Evolutionary conservation across 306 rosid genomes (phyloP).

Genomic region (Dryas octopetala): DNA sequence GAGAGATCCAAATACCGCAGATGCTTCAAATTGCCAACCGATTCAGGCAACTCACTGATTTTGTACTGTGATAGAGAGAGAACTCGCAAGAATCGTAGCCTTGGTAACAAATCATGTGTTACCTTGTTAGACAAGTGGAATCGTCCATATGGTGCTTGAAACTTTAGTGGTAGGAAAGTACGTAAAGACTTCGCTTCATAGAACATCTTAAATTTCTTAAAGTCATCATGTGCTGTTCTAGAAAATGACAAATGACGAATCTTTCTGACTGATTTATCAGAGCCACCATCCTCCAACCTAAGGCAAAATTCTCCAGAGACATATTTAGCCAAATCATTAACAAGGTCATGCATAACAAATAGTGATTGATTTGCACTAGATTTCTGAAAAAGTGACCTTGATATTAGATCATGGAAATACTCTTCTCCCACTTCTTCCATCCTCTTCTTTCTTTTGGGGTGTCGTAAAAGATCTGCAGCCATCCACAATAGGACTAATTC

Average conservation of each 20-base stretch:
- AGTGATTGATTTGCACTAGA: background rate
- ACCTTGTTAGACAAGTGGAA: background rate
- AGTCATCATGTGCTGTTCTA: background rate
- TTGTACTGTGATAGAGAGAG: background rate
- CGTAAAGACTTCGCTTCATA: background rate
- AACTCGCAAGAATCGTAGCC: background rate
- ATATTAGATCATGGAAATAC: constrained; percentile 31
- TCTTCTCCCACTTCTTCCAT: constrained; percentile 20
- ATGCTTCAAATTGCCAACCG: constrained; percentile 9
- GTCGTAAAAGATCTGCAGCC: constrained; percentile 30
- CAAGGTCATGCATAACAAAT: background rate
- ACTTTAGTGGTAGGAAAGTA: background rate
- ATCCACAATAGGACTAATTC: constrained; percentile 37
- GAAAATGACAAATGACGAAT: constrained; percentile 5
- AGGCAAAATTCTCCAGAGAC: background rate
- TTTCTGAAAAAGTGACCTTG: constrained; percentile 30
- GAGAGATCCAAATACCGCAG: constrained; percentile 18
- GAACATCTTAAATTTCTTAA: background rate
- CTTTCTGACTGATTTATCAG: too few species aligned
- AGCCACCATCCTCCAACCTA: background rate
- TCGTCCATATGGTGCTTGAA: background rate
- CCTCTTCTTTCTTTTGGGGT: background rate
- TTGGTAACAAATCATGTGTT: background rate
- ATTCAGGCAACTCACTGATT: background rate
- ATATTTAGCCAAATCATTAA: constrained; percentile 11